Percentiles rank a stretch among this genome's conserved stretches.
phyloP scores from a whole-genome alignment of 495 filamentous ascomycete species.

The Xylaria scruposa region DNA sequence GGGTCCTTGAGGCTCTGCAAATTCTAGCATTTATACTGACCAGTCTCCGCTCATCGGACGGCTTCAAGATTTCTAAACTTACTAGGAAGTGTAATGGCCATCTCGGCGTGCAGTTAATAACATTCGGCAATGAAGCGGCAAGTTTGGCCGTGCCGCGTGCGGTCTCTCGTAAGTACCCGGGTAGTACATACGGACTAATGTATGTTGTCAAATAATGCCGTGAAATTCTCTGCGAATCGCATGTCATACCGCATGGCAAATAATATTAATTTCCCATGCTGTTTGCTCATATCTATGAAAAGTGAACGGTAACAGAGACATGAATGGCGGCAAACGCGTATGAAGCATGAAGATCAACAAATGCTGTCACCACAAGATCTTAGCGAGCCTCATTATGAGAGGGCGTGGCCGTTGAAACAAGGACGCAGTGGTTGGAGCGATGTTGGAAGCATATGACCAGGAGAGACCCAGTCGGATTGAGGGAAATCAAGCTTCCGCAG shows the following conservation, averaged over 20 bases:
- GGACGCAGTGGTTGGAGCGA: not conserved
- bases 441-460: constrained; percentile 7
- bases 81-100: not conserved
- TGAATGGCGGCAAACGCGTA: constrained; percentile 12
- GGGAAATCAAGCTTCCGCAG: not conserved
- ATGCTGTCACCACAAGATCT: not conserved
- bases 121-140: not conserved
- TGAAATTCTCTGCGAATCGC: constrained; percentile 17
- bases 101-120: not conserved
- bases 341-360: constrained; percentile 7
- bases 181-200: constrained; percentile 12
- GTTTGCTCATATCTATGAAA: not conserved
- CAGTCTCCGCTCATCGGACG: not conserved
- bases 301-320: not conserved
- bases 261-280: not conserved
- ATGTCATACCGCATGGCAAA: constrained; percentile 15
- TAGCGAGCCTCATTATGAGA: constrained; percentile 11
- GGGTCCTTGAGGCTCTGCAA: constrained; percentile 9
- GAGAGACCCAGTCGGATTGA: not conserved
- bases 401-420: not conserved
- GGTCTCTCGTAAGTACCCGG: not conserved
- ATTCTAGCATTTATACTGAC: not conserved
- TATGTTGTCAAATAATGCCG: constrained; percentile 14
- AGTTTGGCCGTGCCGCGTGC: constrained; percentile 14
- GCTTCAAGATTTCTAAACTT: not conserved